Evolutionary conservation across 495 filamentous ascomycete genomes (phyloP).

Genomic region (Astrocystis sublimbata): DNA sequence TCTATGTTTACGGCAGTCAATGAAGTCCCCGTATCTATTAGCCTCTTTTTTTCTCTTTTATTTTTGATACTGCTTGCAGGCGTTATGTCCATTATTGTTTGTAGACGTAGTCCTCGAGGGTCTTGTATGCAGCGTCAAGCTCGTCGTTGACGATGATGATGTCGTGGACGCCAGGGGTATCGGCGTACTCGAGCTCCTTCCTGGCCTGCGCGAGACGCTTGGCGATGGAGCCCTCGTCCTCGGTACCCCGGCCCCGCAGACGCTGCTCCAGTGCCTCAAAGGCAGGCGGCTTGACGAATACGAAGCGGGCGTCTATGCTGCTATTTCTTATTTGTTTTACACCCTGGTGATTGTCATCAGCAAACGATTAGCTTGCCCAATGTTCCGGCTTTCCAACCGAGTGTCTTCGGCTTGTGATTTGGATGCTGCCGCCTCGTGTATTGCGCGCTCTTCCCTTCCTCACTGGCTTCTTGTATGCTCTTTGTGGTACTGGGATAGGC

Average conservation of each 20-base stretch:
- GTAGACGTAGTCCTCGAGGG: slow-evolving; percentile 68
- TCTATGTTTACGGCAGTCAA: no score
- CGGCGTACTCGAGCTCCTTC: slow-evolving; percentile 78
- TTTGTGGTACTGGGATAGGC: not conserved
- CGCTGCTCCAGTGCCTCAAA: slow-evolving; percentile 73
- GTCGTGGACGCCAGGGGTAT: slow-evolving; percentile 75
- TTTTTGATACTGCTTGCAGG: no score
- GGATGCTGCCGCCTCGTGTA: no score
- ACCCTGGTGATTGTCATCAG: slow-evolving; percentile 57
- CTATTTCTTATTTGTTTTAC: slow-evolving; percentile 91
- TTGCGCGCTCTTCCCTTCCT: not conserved
- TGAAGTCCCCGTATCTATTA: no score
- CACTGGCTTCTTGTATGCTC: not conserved
- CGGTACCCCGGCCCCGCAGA: slow-evolving; percentile 79
- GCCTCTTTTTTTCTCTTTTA: no score
- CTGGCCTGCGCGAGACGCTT: slow-evolving; percentile 77
- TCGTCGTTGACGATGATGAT: slow-evolving; percentile 88
- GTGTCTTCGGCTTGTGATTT: not conserved
- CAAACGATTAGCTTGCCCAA: not conserved
- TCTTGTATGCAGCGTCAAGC: slow-evolving; percentile 76
- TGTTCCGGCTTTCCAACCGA: not conserved
- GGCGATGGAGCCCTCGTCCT: slow-evolving; percentile 72
- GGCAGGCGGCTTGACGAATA: slow-evolving; percentile 82
- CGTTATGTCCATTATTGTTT: no score
- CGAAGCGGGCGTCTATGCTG: slow-evolving; percentile 72